A percentile compares a stretch with the other conserved stretches of the same genome.
Conservation (phyloP, 2,329 filamentous ascomycete genomes). For the Cytospora schulzeri region DNA sequence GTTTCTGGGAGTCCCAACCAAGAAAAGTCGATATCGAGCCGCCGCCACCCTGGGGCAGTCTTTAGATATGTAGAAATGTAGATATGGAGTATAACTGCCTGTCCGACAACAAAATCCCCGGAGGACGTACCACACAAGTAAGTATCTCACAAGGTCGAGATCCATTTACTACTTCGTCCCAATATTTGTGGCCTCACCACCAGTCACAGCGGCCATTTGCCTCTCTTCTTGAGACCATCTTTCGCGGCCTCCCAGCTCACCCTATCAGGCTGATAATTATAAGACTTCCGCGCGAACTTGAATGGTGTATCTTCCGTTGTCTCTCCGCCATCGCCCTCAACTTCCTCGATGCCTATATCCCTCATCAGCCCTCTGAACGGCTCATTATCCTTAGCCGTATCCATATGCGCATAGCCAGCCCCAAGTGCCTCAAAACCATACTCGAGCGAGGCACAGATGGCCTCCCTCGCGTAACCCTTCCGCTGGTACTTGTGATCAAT, state of each 20-base stretch:
- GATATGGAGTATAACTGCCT: too few relatives aligned
- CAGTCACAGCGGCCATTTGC: conserved; percentile 25
- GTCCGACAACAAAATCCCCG: too few relatives aligned
- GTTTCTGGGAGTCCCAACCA: too few relatives aligned
- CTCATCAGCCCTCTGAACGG: conserved; percentile 27
- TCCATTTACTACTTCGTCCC: neutral
- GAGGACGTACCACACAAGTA: neutral
- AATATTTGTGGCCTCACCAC: too few relatives aligned
- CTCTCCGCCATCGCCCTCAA: conserved; percentile 19
- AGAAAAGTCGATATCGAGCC: too few relatives aligned
- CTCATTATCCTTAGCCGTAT: conserved; percentile 29
- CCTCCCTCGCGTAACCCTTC: conserved; percentile 31
- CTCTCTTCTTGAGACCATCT: conserved; percentile 21
- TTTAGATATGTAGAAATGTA: too few relatives aligned
- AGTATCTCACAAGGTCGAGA: neutral
- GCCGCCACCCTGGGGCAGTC: too few relatives aligned
- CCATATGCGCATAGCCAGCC: conserved; percentile 28
- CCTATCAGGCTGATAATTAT: conserved; percentile 21
- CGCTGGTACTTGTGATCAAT: conserved; percentile 31
- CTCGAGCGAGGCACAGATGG: conserved; percentile 30
- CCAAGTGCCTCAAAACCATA: conserved; percentile 30
- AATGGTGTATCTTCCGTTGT: conserved; percentile 11
- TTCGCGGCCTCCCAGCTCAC: conserved; percentile 28
- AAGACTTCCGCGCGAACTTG: conserved; percentile 12
- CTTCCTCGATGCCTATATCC: conserved; percentile 14